Percentiles rank a stretch among this genome's conserved stretches.
phyloP scores from a whole-genome alignment of 179 eudicot genomes.

The Heliamphora pulchella region DNA sequence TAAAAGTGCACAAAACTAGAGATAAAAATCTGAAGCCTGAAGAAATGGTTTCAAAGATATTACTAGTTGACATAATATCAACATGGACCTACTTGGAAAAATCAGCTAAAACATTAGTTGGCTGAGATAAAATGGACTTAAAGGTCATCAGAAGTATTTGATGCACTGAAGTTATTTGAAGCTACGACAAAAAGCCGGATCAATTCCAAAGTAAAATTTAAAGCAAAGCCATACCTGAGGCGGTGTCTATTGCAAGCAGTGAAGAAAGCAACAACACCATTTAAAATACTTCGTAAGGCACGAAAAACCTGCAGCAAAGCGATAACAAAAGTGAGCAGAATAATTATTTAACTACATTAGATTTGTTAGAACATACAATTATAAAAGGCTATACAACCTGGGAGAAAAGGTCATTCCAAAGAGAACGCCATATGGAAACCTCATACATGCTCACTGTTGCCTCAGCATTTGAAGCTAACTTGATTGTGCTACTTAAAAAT shows the following conservation, averaged over 20 bases:
- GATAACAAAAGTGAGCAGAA: conserved; percentile 13
- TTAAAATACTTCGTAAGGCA: conserved; percentile 75
- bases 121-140: conserved; percentile 1
- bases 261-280: conserved; percentile 85
- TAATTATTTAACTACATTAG: neutral
- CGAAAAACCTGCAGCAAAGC: conserved; percentile 56
- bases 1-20: neutral
- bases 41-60: neutral
- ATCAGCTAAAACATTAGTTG: neutral
- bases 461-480: conserved; percentile 60
- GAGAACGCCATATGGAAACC: conserved; percentile 81
- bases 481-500: conserved; percentile 41
- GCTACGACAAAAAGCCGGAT: neutral
- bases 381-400: conserved; percentile 38
- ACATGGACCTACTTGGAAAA: neutral
- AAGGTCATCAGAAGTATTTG: neutral
- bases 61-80: neutral
- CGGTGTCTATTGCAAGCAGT: conserved; percentile 92
- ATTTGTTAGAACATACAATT: neutral
- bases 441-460: conserved; percentile 58
- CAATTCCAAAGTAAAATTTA: neutral
- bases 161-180: neutral
- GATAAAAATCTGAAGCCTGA: neutral
- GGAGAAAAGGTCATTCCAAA: conserved; percentile 91
- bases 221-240: conserved; percentile 52